Base-by-base conservation (phyloP, 176 grass and related monocot species). In the Triticum turgidum region DNA sequence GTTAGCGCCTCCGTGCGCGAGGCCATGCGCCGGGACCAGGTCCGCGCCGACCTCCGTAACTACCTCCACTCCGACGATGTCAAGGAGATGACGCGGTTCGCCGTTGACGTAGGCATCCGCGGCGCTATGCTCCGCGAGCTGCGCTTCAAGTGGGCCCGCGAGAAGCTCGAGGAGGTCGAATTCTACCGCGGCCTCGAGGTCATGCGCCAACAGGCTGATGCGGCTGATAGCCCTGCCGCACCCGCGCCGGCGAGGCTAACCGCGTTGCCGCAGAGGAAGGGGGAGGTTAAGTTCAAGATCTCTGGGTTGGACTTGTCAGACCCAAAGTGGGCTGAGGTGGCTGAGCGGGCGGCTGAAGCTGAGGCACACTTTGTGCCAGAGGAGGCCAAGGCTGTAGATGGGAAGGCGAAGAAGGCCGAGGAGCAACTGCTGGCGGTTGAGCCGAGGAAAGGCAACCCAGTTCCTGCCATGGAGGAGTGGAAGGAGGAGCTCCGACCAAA, bases 141-240 rank as follows among this genome's bases (percentile, higher is more conserved):
- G 49, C 96, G 93, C 20, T 98, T 98, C 86, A 98, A 98, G 80
- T 98, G 96, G 96, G 93, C 96, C 10, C 88, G 93, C 59, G 93
- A 95, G 32, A 98, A 98, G 84, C 86, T 91, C 6, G 93, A 96
- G 18, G 96, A 98, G 87, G 92, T 94, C 64, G 87, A 96, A 61
- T 98, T 94, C 88, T 98, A 96, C 82, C 77, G 84, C 14, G 58
- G 84, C 59, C 88, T 98, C 33, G 93, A 94, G 73, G 76, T 25
- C 21, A 98, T 88, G 86, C 84, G 22, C 24, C 82, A 87, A 15
- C 58, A 91, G 44, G 96, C 86, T 24, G 76, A 87, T 65, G 80
- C 64, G 17, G 29, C 78, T 10, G 33, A 38, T 54, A 14, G 66
- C 44, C 45, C 64, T 33, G 69, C 52, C 4, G 61, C 79, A 0